A percentile compares a stretch with the other conserved stretches of the same genome.
Conservation (phyloP, 768 basidiomycete species). For the Ramaria rubella region DNA sequence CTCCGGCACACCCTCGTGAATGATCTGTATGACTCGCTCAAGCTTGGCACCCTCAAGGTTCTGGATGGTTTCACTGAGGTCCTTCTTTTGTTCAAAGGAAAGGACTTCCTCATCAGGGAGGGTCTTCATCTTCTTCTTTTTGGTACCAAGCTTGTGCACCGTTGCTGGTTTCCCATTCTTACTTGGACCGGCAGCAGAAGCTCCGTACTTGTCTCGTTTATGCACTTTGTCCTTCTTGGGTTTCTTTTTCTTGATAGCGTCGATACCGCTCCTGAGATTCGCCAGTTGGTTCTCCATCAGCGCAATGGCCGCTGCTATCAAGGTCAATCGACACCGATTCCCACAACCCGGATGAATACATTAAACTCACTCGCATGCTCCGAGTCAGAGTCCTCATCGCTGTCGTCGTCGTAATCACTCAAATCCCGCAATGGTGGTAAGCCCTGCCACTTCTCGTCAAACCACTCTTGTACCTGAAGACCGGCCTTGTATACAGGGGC, state of each 20-base stretch:
- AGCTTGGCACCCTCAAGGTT: constrained; percentile 77
- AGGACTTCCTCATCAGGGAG: constrained; percentile 74
- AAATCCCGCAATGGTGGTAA: constrained; percentile 53
- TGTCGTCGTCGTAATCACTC: constrained; percentile 55
- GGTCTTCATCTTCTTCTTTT: constrained; percentile 54
- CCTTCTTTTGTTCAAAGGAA: constrained; percentile 96
- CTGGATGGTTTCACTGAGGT: constrained; percentile 90
- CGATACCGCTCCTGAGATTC: constrained; percentile 64
- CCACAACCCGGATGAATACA: not conserved
- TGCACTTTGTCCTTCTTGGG: constrained; percentile 62
- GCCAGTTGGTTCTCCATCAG: constrained; percentile 79
- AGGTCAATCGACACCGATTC: constrained; percentile 17
- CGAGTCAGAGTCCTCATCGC: constrained; percentile 40
- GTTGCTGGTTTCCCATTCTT: constrained; percentile 36
- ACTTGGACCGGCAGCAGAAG: constrained; percentile 41
- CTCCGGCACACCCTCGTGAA: constrained; percentile 89
- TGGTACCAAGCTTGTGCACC: constrained; percentile 40
- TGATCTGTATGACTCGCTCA: constrained; percentile 89
- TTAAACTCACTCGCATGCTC: constrained; percentile 55
- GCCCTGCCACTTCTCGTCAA: constrained; percentile 86
- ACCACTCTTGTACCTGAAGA: constrained; percentile 74
- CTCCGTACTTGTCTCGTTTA: constrained; percentile 46
- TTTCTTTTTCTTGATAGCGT: constrained; percentile 49
- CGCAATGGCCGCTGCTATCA: constrained; percentile 57
- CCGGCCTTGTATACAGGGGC: constrained; percentile 86